These are phyloP conservation scores for Claviceps sp. DNA, from an alignment of 2,329 filamentous ascomycete species.

Conservation along the genomic window DNA sequence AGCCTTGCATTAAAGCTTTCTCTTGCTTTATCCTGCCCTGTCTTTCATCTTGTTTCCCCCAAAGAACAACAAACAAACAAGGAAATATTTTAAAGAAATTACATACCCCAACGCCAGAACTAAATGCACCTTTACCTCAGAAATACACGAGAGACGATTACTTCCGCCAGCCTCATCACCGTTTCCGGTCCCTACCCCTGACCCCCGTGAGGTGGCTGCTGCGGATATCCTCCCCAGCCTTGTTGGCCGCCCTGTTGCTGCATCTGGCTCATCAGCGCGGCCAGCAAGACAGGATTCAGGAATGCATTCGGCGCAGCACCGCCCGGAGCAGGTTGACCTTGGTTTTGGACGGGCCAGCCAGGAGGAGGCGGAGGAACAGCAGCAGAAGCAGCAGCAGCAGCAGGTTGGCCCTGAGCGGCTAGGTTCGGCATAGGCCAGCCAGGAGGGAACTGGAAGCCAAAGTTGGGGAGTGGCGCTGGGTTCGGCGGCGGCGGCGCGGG, in stretches of 20 bases:
- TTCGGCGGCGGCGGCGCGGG: slow-evolving; percentile 12
- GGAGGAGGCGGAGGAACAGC: slow-evolving; percentile 28
- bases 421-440: slow-evolving; percentile 24
- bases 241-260: slow-evolving; percentile 19
- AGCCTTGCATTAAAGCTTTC: too few relatives aligned
- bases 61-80: too few relatives aligned
- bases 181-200: neutral
- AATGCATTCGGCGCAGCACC: slow-evolving; percentile 22
- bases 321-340: slow-evolving; percentile 18
- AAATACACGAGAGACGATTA: neutral
- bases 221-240: slow-evolving; percentile 15
- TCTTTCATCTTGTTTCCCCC: too few relatives aligned
- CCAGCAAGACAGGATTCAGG: slow-evolving; percentile 45
- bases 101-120: neutral
- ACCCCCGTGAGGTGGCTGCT: slow-evolving; percentile 14
- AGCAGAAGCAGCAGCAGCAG: slow-evolving; percentile 13
- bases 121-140: neutral
- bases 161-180: neutral
- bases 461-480: slow-evolving; percentile 17
- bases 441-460: slow-evolving; percentile 32
- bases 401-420: neutral
- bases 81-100: neutral
- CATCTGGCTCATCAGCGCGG: slow-evolving; percentile 32
- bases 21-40: too few relatives aligned
- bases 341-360: slow-evolving; percentile 13